These are phyloP conservation scores for Leccinellum luteum DNA, from an alignment of 768 basidiomycete genomes.

Conservation along the genomic window DNA sequence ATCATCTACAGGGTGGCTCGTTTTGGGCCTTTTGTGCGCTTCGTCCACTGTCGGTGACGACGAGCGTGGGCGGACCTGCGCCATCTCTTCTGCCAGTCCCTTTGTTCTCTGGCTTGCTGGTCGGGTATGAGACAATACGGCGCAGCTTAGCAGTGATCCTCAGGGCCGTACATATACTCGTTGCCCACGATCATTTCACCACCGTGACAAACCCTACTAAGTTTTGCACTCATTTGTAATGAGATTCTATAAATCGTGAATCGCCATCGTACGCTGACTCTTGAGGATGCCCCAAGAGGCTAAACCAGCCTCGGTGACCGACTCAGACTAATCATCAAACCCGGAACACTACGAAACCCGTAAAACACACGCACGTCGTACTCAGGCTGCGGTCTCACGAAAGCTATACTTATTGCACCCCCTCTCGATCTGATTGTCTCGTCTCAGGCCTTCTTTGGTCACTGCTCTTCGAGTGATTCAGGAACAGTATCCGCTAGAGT, in stretches of 20 bases:
- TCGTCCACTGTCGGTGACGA: slow-evolving; percentile 37
- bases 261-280: background rate
- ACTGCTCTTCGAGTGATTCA: no score
- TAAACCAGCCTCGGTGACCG: no score
- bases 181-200: background rate
- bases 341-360: background rate
- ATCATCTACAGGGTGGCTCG: slow-evolving; percentile 29
- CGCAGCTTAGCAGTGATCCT: no score
- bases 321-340: no score
- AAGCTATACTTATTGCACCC: background rate
- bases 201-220: no score
- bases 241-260: background rate
- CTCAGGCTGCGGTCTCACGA: no score
- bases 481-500: no score
- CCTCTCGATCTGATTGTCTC: no score
- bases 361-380: background rate
- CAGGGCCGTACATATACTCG: no score
- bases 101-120: background rate
- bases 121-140: background rate
- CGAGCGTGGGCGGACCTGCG: slow-evolving; percentile 47
- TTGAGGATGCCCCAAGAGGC: background rate
- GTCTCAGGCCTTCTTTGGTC: no score
- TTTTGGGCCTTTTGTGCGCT: slow-evolving; percentile 37
- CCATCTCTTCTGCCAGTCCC: slow-evolving; percentile 30
- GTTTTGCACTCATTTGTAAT: background rate